phyloP scores from a whole-genome alignment of 2,329 filamentous ascomycete species.

The Venturia oleaginea region DNA sequence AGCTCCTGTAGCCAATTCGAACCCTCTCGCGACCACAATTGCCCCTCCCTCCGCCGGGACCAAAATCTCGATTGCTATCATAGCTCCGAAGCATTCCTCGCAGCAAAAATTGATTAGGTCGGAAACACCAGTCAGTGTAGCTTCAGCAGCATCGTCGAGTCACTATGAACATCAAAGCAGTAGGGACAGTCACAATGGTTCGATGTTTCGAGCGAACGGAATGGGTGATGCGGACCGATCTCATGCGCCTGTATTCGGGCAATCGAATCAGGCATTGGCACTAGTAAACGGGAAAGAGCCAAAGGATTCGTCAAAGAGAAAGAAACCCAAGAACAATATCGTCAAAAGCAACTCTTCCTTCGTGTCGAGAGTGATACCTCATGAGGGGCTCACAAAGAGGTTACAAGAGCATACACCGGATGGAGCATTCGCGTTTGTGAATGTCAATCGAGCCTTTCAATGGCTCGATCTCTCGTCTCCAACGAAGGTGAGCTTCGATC shows the following conservation, averaged over 20 bases:
- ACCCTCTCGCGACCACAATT: slow-evolving; percentile 78
- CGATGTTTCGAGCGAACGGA: slow-evolving; percentile 29
- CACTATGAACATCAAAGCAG: slow-evolving; percentile 33
- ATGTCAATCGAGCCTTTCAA: slow-evolving; percentile 90
- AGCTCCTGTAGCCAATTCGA: slow-evolving; percentile 75
- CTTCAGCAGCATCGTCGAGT: slow-evolving; percentile 27
- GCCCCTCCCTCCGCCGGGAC: slow-evolving; percentile 79
- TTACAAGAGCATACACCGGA: slow-evolving; percentile 69
- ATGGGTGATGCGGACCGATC: slow-evolving; percentile 17
- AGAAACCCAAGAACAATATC: slow-evolving; percentile 97
- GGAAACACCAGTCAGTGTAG: slow-evolving; percentile 27
- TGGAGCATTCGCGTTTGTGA: slow-evolving; percentile 84
- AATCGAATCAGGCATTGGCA: slow-evolving; percentile 68
- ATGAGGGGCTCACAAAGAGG: slow-evolving; percentile 71
- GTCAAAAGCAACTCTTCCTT: slow-evolving; percentile 98
- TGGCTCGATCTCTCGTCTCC: slow-evolving; percentile 84
- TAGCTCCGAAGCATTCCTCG: slow-evolving; percentile 41
- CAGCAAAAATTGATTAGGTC: slow-evolving; percentile 34
- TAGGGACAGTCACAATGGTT: slow-evolving; percentile 37
- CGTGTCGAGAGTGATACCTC: slow-evolving; percentile 89
- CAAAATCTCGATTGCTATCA: slow-evolving; percentile 65
- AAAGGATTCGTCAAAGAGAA: slow-evolving; percentile 57
- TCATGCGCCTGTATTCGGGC: slow-evolving; percentile 62
- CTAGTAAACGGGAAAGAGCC: slow-evolving; percentile 57
- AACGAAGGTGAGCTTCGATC: slow-evolving; percentile 46